A percentile compares a stretch with the other conserved stretches of the same genome.
Evolutionary conservation across 176 grass and related monocot genomes (phyloP).

Genomic region (Oryza officinalis): DNA sequence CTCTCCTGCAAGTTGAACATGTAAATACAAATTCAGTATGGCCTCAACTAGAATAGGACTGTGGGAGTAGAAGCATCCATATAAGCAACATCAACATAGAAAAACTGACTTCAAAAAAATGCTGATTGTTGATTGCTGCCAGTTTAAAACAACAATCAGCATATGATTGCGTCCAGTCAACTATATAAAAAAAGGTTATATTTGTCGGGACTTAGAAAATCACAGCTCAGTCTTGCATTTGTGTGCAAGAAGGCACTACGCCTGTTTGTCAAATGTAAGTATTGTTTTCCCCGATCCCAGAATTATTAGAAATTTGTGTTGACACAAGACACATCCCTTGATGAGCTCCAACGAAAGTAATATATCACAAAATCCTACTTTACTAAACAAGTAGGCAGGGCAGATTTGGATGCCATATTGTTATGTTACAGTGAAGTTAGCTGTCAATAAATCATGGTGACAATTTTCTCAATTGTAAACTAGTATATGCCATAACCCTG

Average conservation of each 20-base stretch:
- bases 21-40: slow-evolving; percentile 23
- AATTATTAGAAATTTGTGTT: not conserved
- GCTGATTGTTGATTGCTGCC: not conserved
- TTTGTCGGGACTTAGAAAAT: not conserved
- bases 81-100: slow-evolving; percentile 10
- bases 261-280: not conserved
- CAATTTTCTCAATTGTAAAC: not conserved
- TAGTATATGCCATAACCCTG: not conserved
- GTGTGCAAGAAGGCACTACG: not conserved
- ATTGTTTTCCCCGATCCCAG: not conserved
- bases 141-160: not conserved
- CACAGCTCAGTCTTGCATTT: not conserved
- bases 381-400: no score
- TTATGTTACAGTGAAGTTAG: not conserved
- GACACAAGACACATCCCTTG: not conserved
- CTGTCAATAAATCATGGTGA: not conserved
- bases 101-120: not conserved
- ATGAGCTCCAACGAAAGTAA: not conserved
- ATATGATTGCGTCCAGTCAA: not conserved
- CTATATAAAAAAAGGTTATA: not conserved
- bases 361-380: not conserved
- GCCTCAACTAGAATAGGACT: not conserved
- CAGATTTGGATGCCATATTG: no score
- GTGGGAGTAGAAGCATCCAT: not conserved
- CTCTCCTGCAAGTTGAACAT: slow-evolving; percentile 53